These are phyloP conservation scores for Breviolum minutum DNA, from an alignment of 73 alveolate species.

Conservation along the genomic window DNA sequence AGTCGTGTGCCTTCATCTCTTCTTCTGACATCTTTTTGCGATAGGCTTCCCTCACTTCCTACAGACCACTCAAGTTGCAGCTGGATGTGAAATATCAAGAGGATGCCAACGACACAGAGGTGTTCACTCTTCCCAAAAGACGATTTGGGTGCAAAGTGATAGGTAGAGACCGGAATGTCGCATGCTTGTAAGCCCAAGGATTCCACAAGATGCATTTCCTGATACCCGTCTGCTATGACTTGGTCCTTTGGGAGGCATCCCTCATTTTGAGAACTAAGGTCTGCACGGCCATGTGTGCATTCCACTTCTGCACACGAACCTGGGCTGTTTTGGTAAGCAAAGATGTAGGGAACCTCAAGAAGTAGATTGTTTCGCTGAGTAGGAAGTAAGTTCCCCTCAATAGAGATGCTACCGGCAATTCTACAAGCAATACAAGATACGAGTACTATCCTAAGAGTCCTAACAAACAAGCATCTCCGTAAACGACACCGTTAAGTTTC, in stretches of 20 bases:
- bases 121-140: neutral
- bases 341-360: neutral
- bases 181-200: too few relatives aligned
- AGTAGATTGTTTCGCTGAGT: too few relatives aligned
- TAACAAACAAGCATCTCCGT: neutral
- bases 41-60: constrained; percentile 93
- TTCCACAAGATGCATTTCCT: too few relatives aligned
- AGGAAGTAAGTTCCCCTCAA: neutral
- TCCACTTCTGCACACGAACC: constrained; percentile 82
- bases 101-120: neutral
- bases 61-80: neutral
- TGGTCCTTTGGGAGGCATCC: neutral
- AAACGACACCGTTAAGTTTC: neutral
- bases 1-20: constrained; percentile 52
- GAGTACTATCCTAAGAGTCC: too few relatives aligned
- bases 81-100: neutral
- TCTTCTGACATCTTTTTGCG: constrained; percentile 91
- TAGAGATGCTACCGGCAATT: neutral
- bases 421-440: neutral
- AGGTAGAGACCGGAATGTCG: too few relatives aligned
- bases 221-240: too few relatives aligned
- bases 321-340: neutral
- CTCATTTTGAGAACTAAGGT: neutral
- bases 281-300: constrained; percentile 60
- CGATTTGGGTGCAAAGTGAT: neutral